Conservation (phyloP, 768 basidiomycete species). For the Lactarius indigo region DNA sequence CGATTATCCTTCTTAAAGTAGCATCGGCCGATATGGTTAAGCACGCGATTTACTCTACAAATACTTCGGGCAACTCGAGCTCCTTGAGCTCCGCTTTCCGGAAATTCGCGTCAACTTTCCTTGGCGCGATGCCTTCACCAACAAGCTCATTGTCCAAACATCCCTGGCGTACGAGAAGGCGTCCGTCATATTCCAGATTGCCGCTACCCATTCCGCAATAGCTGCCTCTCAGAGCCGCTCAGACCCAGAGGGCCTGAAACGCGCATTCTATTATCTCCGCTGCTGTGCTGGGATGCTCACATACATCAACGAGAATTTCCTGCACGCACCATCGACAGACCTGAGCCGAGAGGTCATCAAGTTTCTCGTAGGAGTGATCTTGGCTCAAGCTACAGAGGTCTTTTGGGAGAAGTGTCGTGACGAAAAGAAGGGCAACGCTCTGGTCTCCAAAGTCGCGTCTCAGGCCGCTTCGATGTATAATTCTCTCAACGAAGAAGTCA, state of each 20-base stretch:
- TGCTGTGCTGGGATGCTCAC: slow-evolving; percentile 94
- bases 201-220: slow-evolving; percentile 88
- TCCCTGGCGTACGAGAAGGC: slow-evolving; percentile 99
- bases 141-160: slow-evolving; percentile 89
- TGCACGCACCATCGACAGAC: slow-evolving; percentile 96
- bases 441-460: slow-evolving; percentile 80
- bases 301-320: slow-evolving; percentile 99
- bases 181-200: slow-evolving; percentile 94
- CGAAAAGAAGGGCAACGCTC: slow-evolving; percentile 79
- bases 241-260: slow-evolving; percentile 42
- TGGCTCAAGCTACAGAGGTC: slow-evolving; percentile 93
- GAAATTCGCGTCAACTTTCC: slow-evolving; percentile 96
- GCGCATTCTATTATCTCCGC: slow-evolving; percentile 84
- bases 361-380: slow-evolving; percentile 80
- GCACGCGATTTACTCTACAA: slow-evolving; percentile 95
- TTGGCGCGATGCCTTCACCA: slow-evolving; percentile 96
- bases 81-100: slow-evolving; percentile 93
- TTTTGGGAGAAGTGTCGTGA: slow-evolving; percentile 94
- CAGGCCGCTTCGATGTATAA: slow-evolving; percentile 82
- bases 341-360: slow-evolving; percentile 92
- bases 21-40: slow-evolving; percentile 28
- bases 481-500: slow-evolving; percentile 83
- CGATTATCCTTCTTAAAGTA: slow-evolving; percentile 7
- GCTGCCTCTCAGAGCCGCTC: slow-evolving; percentile 77
- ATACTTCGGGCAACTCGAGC: slow-evolving; percentile 98